Evolutionary conservation across 1,139 yeast species (phyloP), one percentile per base, ranked within the genome.

Genomic region (Candida albicans): DNA sequence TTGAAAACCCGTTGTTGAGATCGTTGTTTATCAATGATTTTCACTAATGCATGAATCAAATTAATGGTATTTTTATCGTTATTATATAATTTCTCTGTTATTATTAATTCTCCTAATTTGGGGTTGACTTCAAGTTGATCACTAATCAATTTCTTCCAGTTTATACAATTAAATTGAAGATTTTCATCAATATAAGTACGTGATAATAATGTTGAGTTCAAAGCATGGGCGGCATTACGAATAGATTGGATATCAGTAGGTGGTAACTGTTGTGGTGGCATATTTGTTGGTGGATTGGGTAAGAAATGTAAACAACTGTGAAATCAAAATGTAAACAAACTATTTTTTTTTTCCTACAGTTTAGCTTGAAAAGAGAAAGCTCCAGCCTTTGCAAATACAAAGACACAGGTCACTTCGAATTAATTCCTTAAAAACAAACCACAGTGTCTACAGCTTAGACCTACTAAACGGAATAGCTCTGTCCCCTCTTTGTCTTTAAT

Each of bases 21-120:
- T 33, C 74, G 61, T 45, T 64, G 62, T 31, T 74, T 57, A 37
- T 75, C 79, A 1, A 73, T 59, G 5, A 72, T 65, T 42, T 66
- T 67, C 2, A 71, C 50, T 7, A 75, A 56, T 2, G 74, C 66
- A 49, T 73, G 72, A 2, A 75, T 64, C 35, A 71, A 65, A 50
- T 74, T 73, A 27, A 75, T 69, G 25, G 65, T 56, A 41, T 68
- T 65, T 50, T 73, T 69, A 52, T 74, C 79, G 52, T 75, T 74
- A 43, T 68, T 61, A 48, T 63, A 72, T 13, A 72, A 44, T n/a
- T 51, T 49, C 18, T 68, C 70, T 1, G 70, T 65, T 18, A 67
- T 40, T 31, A 44, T 40, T 27, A 65, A 43, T 6, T 56, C 54
- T 18, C 52, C 44, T 24, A 50, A 27, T 8, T 52, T 51, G 4